Conservation (phyloP, 306 rosid species). For the Prunus padus region DNA sequence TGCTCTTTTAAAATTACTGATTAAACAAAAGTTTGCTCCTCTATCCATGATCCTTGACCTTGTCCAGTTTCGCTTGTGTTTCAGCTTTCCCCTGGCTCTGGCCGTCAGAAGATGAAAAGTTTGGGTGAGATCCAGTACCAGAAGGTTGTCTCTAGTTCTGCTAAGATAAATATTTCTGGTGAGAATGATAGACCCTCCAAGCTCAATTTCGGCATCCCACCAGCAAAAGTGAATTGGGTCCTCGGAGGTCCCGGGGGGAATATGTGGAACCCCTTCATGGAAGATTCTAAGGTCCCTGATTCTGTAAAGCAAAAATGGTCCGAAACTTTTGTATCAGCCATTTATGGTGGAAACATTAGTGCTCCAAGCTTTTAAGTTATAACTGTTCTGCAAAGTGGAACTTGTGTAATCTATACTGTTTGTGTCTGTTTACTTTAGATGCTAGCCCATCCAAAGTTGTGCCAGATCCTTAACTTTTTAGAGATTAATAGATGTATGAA, state of each 20-base stretch:
- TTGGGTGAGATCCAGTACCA: neutral
- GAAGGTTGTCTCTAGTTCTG: slow-evolving; percentile 16
- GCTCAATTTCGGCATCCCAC: slow-evolving; percentile 35
- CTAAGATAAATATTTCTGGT: slow-evolving; percentile 20
- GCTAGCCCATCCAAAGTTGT: neutral
- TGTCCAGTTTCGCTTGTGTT: slow-evolving; percentile 28
- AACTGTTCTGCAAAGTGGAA: slow-evolving; percentile 7
- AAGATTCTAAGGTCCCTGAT: slow-evolving; percentile 39
- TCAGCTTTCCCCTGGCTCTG: slow-evolving; percentile 30
- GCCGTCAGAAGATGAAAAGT: slow-evolving; percentile 10
- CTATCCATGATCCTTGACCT: slow-evolving; percentile 14
- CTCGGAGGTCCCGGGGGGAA: slow-evolving; percentile 45
- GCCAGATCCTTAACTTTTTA: neutral
- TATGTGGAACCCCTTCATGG: slow-evolving; percentile 48
- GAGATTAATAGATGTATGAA: neutral
- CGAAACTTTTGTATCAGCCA: slow-evolving; percentile 40
- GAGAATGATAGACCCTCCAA: slow-evolving; percentile 20
- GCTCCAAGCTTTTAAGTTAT: slow-evolving; percentile 26
- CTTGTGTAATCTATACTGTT: neutral
- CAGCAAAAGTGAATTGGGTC: slow-evolving; percentile 59
- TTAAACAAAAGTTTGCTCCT: slow-evolving; percentile 12
- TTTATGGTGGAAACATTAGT: slow-evolving; percentile 20
- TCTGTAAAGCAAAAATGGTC: slow-evolving; percentile 60
- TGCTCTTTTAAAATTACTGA: slow-evolving; percentile 8
- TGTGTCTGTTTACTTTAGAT: neutral